Percentiles rank a stretch among this genome's conserved stretches.
phyloP scores from a whole-genome alignment of 2,329 filamentous ascomycete species.

The Talaromyces marneffei region DNA sequence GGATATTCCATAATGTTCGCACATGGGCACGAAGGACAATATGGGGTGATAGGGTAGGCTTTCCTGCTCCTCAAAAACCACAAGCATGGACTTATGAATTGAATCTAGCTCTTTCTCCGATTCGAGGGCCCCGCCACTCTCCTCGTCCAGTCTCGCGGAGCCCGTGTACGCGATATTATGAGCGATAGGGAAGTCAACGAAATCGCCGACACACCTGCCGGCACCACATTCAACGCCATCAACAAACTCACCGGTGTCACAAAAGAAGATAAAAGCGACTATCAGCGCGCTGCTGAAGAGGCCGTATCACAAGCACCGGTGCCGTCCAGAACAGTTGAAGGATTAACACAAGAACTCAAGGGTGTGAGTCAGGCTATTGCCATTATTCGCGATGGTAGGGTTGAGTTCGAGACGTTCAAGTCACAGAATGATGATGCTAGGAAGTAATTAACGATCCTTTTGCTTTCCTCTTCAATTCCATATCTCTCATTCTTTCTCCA shows the following conservation, averaged over 20 bases:
- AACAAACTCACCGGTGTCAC: constrained; percentile 22
- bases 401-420: constrained; percentile 50
- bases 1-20: constrained; percentile 61
- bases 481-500: background rate
- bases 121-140: constrained; percentile 84
- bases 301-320: constrained; percentile 22
- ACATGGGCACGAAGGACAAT: constrained; percentile 76
- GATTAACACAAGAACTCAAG: constrained; percentile 23
- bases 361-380: constrained; percentile 42
- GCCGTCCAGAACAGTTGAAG: constrained; percentile 24
- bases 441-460: background rate
- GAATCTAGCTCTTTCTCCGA: constrained; percentile 66
- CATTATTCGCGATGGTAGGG: constrained; percentile 58
- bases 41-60: constrained; percentile 73
- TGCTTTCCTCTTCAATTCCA: too few species aligned
- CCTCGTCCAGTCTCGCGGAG: constrained; percentile 79
- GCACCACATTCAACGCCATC: constrained; percentile 58
- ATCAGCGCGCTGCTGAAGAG: constrained; percentile 20
- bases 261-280: constrained; percentile 15
- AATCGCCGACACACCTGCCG: constrained; percentile 75
- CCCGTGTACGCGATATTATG: constrained; percentile 70
- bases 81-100: constrained; percentile 6
- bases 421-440: constrained; percentile 2
- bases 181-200: constrained; percentile 78
- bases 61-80: background rate